Base-by-base conservation (phyloP, 352 stramenopile species). In the Poterioochromonas sp. region DNA sequence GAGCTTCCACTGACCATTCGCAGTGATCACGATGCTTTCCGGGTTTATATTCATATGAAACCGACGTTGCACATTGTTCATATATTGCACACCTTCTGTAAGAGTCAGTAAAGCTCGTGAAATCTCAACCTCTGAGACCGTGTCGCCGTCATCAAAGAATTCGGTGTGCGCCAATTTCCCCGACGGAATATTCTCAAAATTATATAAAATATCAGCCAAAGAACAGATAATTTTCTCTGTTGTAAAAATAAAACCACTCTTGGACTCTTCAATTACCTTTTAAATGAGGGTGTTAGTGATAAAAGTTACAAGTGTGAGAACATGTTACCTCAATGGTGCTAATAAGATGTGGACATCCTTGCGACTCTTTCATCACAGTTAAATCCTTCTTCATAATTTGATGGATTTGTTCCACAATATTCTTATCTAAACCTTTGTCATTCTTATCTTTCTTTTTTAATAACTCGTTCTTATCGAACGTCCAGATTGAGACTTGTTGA, bases 1-100 rank as follows among this genome's bases (percentile, higher is more conserved):
- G 26, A 95, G 85, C 80, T 95, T 95, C 89, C 89, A 95, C 80
- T 93, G 87, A 73, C 90, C 90, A 80, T 92, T 94, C 51, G 90
- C 87, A 58, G 90, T 93, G 39, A 95, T 90, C 81, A 95, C 94
- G 77, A 95, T 89, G 60, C 89, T 94, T 70, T 92, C 85, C 37
- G 90, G 90, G 2, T 87, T 85, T 0, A 95, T 73, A 80, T 86
- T 93, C 51, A 95, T 78, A 76, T 95, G 90, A 71, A 95, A 86
- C 53, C 90, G 88, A 0, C 90, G 87, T 32, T 88, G 86, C 83
- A 94, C 90, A n/a, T 88, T 88, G 78, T 95, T 89, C 62, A 94
- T 80, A 76, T 94, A 94, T 80, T 90, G 92, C 47, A 95, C 86
- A 79, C 89, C 90, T 79, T 94, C 89, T 65, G 88, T 88, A 37